Evolutionary conservation across 192 early-diverging fungal genomes (phyloP), one percentile per base, ranked within the genome.

Genomic region (Spinellus fusiger): DNA sequence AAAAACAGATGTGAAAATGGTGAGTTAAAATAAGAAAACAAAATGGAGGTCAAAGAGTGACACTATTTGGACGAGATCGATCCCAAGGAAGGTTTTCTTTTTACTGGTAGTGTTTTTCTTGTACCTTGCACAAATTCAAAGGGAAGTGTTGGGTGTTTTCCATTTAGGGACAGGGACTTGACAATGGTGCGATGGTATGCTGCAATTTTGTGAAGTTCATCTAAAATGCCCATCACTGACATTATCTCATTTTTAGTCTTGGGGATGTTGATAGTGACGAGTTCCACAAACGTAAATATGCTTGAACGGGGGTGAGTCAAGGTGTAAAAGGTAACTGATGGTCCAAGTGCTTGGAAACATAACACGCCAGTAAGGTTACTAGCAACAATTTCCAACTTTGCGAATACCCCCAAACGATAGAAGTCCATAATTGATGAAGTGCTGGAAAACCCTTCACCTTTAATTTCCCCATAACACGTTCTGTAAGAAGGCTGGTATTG

Each of bases 41-140:
- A n/a, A n/a, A n/a, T n/a, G 38, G 38, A 40, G 38, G 38, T 16
- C 38, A 16, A 40, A 40, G 38, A 40, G n/a, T 40, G 38, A 8
- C 8, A 49, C 18, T 18, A 49, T 12, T 12, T 51, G 20, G 12
- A 3, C 25, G 49, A 51, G 26, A 51, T 51, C 10, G 49, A 51
- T 51, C 7, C 4, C 18, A 23, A 51, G 20, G 49, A 51, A 20
- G 20, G 20, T 13, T 22, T 10, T 51, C 20, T 16, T 51, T 51
- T 51, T 23, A 29, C 22, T 20, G 20, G 49, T 13, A 51, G 27
- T 20, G 49, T 20, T 51, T 23, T 51, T 29, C 49, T 10, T 51
- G 12, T 51, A 15, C 49, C 49, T 51, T 51, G 49, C 12, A 51
- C 49, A 51, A 51, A 51, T 51, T 51, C 49, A 51, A 51, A 51